phyloP scores from a whole-genome alignment of 2,329 filamentous ascomycete genomes.

The Nothophoma quercina region DNA sequence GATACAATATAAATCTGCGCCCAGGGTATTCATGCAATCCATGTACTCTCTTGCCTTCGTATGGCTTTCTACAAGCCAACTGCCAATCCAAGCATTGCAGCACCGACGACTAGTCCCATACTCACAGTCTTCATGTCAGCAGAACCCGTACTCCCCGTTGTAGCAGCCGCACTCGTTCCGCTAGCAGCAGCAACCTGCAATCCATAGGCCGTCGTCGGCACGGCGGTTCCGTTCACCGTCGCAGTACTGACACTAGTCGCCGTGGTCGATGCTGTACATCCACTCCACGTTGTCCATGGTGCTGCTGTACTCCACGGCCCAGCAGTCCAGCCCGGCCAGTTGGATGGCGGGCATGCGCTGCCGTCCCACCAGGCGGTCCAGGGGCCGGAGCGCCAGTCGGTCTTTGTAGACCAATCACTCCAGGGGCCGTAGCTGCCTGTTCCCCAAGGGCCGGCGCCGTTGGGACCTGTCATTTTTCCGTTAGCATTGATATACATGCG shows the following conservation, averaged over 20 bases:
- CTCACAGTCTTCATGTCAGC: conserved; percentile 28
- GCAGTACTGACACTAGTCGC: conserved; percentile 40
- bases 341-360: conserved; percentile 37
- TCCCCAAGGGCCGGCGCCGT: conserved; percentile 40
- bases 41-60: background rate
- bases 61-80: conserved; percentile 16
- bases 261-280: conserved; percentile 43
- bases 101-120: conserved; percentile 29
- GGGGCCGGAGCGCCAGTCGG: conserved; percentile 37
- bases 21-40: background rate
- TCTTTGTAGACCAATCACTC: conserved; percentile 38
- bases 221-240: conserved; percentile 32
- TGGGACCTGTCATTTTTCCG: conserved; percentile 15
- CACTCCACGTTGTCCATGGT: conserved; percentile 48
- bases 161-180: conserved; percentile 11
- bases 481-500: background rate
- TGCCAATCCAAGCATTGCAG: conserved; percentile 32
- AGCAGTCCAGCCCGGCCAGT: conserved; percentile 50
- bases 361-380: conserved; percentile 50
- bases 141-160: conserved; percentile 14
- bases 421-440: conserved; percentile 37
- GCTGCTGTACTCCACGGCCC: conserved; percentile 45
- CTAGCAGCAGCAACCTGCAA: conserved; percentile 43
- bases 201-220: conserved; percentile 39
- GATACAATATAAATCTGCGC: background rate